Evolutionary conservation across 1,284 basidiomycete genomes (phyloP), one percentile per base, ranked within the genome.

Genomic region (Malassezia slooffiae): DNA sequence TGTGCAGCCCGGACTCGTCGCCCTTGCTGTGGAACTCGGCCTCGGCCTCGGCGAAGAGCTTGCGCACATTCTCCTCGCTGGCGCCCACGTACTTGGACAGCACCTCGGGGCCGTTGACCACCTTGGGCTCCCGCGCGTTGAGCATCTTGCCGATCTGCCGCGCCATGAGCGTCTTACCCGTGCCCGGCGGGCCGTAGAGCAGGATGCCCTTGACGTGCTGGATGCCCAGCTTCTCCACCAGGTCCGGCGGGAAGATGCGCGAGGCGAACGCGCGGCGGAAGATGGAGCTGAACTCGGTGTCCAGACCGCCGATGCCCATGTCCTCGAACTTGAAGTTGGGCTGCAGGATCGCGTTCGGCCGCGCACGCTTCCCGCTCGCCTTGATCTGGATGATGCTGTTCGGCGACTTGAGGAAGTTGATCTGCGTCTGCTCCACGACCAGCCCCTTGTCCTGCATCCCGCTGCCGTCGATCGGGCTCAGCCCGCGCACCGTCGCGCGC

Each of bases 281-380:
- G 69, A 99, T 99, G 44, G 87, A 82, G 45, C 80, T 80, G 67
- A 99, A 99, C 69, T 99, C 93, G 7, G 79, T 76, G 71, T 99
- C 93, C 30, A 99, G 76, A 68, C 93, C 93, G 68, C 93, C 93
- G 62, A 99, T 96, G 20, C 93, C 93, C 91, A 99, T 97, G 71
- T 99, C 93, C 69, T 95, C 86, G 58, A 99, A 99, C 72, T 93
- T 96, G 79, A 99, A 99, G 74, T 96, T 96, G 3, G 93, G 88
- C 1, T 89, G 83, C 8, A 99, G 76, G 60, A 99, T 95, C 0
- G 91, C 89, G 68, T 96, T 97, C 11, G 89, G 80, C 4, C 88
- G 81, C 0, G 86, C 87, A 81, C 85, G 85, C 70, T 86, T 95
- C 10, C 83, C 80, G 54, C 85, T 89, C 19, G 85, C 82, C 73